Evolutionary conservation across 129 eudicot species (phyloP).

Genomic region (Dittrichia graveolens): DNA sequence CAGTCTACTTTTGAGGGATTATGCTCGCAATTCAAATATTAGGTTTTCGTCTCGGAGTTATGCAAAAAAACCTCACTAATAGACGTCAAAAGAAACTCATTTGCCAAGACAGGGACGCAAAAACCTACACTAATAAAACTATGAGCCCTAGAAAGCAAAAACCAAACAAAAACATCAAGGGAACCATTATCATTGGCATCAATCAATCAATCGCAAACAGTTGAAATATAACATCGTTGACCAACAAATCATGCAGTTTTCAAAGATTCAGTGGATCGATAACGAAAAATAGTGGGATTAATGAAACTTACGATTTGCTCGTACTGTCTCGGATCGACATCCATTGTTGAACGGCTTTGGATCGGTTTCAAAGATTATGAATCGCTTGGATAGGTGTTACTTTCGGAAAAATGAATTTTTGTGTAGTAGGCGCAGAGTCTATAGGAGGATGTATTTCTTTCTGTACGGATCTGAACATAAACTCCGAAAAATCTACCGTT

Average conservation of each 20-base stretch:
- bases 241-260: conserved; percentile 25
- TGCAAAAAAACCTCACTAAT: conserved; percentile 1
- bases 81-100: neutral
- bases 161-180: neutral
- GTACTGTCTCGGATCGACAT: conserved; percentile 71
- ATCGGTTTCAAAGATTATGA: neutral
- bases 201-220: conserved; percentile 26
- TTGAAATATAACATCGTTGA: conserved; percentile 21
- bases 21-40: neutral
- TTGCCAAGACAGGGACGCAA: conserved; percentile 4
- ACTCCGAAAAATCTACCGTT: too few relatives aligned
- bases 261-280: neutral
- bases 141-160: conserved; percentile 29
- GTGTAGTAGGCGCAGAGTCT: neutral
- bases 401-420: too few relatives aligned
- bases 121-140: neutral
- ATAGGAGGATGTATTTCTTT: neutral
- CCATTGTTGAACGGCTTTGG: conserved; percentile 50
- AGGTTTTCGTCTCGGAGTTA: conserved; percentile 12
- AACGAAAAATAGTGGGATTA: neutral
- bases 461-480: too few relatives aligned
- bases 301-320: conserved; percentile 63
- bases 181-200: conserved; percentile 8
- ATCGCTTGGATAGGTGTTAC: too few relatives aligned
- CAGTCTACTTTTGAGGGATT: neutral